phyloP scores from a whole-genome alignment of 257 asterid species.

The Solanum stenotomum region DNA sequence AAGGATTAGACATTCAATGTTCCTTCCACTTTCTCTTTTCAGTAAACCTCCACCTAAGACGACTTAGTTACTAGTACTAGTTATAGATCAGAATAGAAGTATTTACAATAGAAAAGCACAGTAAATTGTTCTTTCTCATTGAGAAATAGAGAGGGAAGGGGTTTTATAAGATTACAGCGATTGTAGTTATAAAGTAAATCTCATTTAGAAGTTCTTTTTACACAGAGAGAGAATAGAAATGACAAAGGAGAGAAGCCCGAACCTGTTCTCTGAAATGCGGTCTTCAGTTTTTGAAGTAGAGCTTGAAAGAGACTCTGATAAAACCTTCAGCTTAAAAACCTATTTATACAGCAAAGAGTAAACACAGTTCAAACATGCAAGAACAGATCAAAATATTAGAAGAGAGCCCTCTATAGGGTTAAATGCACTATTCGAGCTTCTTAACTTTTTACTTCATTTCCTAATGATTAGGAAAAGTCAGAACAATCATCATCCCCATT shows the following conservation, averaged over 20 bases:
- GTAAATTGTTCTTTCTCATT: neutral
- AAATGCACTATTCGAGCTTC: neutral
- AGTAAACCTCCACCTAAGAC: neutral
- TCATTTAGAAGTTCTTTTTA: neutral
- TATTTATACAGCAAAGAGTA: conserved; percentile 25
- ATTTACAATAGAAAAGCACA: neutral
- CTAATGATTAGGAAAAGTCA: neutral
- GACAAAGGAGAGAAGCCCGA: conserved; percentile 6
- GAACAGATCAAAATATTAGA: neutral
- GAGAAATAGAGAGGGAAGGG: neutral
- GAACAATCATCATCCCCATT: neutral
- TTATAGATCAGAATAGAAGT: neutral
- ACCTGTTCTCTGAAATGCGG: conserved; percentile 79
- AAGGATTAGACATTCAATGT: neutral
- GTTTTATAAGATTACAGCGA: neutral
- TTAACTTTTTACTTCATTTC: neutral
- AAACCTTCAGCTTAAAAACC: conserved; percentile 77
- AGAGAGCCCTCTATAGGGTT: neutral
- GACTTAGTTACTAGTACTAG: neutral
- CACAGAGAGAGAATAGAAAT: neutral
- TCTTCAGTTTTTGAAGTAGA: conserved; percentile 68
- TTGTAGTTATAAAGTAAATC: neutral
- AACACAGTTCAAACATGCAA: neutral
- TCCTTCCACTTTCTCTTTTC: neutral
- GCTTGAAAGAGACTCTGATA: conserved; percentile 82